phyloP scores from a whole-genome alignment of 345 rosid species.

The Gossypium thurberi region DNA sequence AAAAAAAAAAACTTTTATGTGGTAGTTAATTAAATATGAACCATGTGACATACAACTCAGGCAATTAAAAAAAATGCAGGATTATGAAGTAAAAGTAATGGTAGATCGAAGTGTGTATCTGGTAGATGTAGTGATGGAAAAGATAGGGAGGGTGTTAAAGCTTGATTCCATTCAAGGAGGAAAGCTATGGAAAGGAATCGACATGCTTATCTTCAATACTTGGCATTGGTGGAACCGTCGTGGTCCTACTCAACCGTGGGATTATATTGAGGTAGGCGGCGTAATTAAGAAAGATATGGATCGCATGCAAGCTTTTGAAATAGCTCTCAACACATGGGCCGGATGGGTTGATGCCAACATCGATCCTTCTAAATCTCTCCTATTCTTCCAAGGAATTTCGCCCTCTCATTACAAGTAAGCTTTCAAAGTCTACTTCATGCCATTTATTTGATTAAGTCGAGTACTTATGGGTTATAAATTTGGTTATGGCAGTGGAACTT shows the following conservation, averaged over 20 bases:
- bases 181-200: conserved; percentile 53
- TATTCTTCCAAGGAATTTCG: conserved; percentile 80
- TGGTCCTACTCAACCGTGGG: conserved; percentile 80
- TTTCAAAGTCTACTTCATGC: not conserved
- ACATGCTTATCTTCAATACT: conserved; percentile 74
- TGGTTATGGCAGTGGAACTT: conserved; percentile 37
- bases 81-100: conserved; percentile 47
- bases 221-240: conserved; percentile 94
- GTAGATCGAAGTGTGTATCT: conserved; percentile 55
- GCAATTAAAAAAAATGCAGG: conserved; percentile 30
- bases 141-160: conserved; percentile 56
- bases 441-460: not conserved
- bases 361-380: conserved; percentile 46
- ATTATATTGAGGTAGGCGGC: conserved; percentile 41
- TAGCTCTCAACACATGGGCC: conserved; percentile 68
- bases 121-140: conserved; percentile 54
- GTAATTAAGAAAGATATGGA: conserved; percentile 56
- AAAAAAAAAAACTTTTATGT: no score
- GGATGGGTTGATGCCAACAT: conserved; percentile 62
- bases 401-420: conserved; percentile 77
- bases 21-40: not conserved
- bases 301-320: conserved; percentile 59
- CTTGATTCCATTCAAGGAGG: conserved; percentile 68
- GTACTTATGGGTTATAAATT: not conserved
- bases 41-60: not conserved